Evolutionary conservation across 75 land plant species (phyloP), one percentile per base, ranked within the genome.

Genomic region (Picea glauca): DNA sequence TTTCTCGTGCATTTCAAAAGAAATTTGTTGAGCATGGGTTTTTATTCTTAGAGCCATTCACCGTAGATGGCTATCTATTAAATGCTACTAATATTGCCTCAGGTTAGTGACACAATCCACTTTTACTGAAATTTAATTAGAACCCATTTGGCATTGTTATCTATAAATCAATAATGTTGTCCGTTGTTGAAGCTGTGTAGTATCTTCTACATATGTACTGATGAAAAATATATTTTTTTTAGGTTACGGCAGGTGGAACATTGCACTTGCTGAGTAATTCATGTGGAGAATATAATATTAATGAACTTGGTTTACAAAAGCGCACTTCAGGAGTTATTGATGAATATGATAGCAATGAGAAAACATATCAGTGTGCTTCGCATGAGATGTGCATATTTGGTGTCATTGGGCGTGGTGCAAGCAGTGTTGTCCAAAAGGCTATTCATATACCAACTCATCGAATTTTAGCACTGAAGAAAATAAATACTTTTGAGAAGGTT

Each of bases 401-500:
- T 75, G 84, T 95, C 35, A 96, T 96, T 79, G 98, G 99, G 30
- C 90, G 92, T 84, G 99, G 98, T 60, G 98, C 99, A 12, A 96
- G 99, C 79, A 94, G 95, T 77, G 92, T 96, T 58, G 99, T 94
- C 20, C 93, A 91, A 66, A 91, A 94, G 86, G 99, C 99, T 60
- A 91, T 97, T 35, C 95, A 97, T 78, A 89, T 91, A 72, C 98
- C 99, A 66, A 85, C 83, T 64, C 98, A 97, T 77, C 86, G 96
- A 58, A 90, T 94, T 60, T 54, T 97, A 43, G 99, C 99, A 15
- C 81, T 97, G 72, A 97, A 97, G 90, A 94, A 91, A 80, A 97
- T 97, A 63, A 97, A 95, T 78, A 88, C 95, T 59, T 97, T 94
- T 86, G 99, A 97, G 83, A 97, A 97, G 98, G 99, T 90, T 31